Base-by-base conservation (phyloP, 2,329 filamentous ascomycete species). In the Xylariaceae sp. region DNA sequence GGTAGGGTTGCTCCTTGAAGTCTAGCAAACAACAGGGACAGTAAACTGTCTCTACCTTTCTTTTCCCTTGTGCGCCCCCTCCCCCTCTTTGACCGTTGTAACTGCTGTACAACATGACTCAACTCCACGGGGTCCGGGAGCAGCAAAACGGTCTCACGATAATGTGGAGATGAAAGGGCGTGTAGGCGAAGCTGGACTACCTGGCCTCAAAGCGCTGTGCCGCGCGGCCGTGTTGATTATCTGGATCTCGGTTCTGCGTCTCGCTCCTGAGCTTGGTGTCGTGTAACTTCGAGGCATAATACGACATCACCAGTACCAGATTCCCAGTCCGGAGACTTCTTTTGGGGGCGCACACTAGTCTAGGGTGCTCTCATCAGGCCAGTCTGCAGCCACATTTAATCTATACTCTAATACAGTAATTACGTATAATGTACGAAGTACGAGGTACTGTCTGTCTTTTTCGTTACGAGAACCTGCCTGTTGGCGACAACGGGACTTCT, bases 401-500 rank as follows among this genome's bases (percentile, higher is more conserved):
- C 66, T 66, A 61, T 34, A 34, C 32, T 10, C 32, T 34, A n/a
- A n/a, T n/a, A 12, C 10, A 34, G 10, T 34, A 30, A 30, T 30
- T 30, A 30, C n/a, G n/a, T n/a, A n/a, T n/a, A n/a, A n/a, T n/a
- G n/a, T n/a, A n/a, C n/a, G n/a, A n/a, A n/a, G n/a, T n/a, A n/a
- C n/a, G n/a, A n/a, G n/a, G n/a, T n/a, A n/a, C n/a, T n/a, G n/a
- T n/a, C n/a, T n/a, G n/a, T n/a, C n/a, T n/a, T n/a, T 60, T 59
- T 59, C 61, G 58, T 62, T 65, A 64, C 61, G 26, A 62, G 56
- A 54, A 47, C 58, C 64, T 61, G 56, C 58, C 53, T 62, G 54
- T 51, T 49, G 51, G 45, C 42, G 37, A 51, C 47, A 34, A 19
- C 40, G 22, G 32, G 37, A 41, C 53, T 49, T 56, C 56, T 58